Evolutionary conservation across 2,329 filamentous ascomycete genomes (phyloP).

Genomic region (Claviceps paspali): DNA sequence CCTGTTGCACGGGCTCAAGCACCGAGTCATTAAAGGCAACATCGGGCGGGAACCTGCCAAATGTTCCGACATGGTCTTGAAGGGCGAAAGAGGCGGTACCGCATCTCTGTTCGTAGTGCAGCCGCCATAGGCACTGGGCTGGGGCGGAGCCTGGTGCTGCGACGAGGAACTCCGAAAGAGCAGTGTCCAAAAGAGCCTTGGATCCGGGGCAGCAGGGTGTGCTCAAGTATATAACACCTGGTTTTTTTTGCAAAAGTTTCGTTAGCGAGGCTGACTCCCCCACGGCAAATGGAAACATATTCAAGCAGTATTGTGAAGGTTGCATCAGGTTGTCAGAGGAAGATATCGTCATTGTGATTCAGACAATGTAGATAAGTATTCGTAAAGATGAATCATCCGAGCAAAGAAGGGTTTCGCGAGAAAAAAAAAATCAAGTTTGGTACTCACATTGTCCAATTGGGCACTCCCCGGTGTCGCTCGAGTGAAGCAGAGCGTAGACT

Average conservation of each 20-base stretch:
- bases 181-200: constrained; percentile 20
- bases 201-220: constrained; percentile 22
- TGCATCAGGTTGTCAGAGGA: constrained; percentile 82
- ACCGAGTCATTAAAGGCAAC: constrained; percentile 60
- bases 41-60: constrained; percentile 45
- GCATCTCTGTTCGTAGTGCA: constrained; percentile 40
- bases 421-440: background rate
- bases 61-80: constrained; percentile 32
- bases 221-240: constrained; percentile 21
- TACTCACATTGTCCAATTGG: constrained; percentile 79
- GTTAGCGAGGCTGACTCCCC: constrained; percentile 18
- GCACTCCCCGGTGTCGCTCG: constrained; percentile 86
- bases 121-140: constrained; percentile 28
- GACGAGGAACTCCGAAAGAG: constrained; percentile 27
- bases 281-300: background rate
- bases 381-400: constrained; percentile 66
- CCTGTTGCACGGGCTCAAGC: constrained; percentile 49
- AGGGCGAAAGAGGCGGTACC: constrained; percentile 12
- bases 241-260: background rate
- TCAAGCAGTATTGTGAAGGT: too few species aligned
- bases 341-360: constrained; percentile 74
- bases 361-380: constrained; percentile 99
- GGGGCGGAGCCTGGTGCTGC: constrained; percentile 14
- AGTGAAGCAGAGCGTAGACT: constrained; percentile 56
- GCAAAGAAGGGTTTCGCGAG: constrained; percentile 25